Percentiles rank a stretch among this genome's conserved stretches.
Evolutionary conservation across 495 filamentous ascomycete genomes (phyloP).

Genomic region (Pyronema domesticum): DNA sequence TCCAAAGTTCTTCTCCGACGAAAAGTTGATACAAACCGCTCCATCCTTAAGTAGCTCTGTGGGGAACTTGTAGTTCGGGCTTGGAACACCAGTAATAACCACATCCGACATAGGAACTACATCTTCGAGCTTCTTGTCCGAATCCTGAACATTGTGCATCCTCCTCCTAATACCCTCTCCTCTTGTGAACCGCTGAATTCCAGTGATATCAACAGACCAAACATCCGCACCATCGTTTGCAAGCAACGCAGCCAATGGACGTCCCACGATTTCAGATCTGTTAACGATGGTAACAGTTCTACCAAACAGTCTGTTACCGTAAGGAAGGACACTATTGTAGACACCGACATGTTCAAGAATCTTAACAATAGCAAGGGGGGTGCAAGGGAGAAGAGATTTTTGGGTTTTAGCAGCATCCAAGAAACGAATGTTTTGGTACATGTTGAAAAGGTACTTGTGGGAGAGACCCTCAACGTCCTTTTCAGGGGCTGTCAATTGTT

Average conservation of each 20-base stretch:
- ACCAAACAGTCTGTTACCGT: constrained; percentile 82
- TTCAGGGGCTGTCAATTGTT: constrained; percentile 72
- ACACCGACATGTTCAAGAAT: constrained; percentile 86
- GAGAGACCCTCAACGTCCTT: constrained; percentile 95
- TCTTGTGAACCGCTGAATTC: constrained; percentile 80
- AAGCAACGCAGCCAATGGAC: constrained; percentile 81
- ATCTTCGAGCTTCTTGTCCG: constrained; percentile 55
- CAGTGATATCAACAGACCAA: constrained; percentile 82
- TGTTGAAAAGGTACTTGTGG: constrained; percentile 91
- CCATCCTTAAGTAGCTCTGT: constrained; percentile 65
- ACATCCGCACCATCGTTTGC: constrained; percentile 93
- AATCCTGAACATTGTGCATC: constrained; percentile 66
- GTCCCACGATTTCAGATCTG: constrained; percentile 81
- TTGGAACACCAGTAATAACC: constrained; percentile 84
- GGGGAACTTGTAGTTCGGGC: constrained; percentile 71
- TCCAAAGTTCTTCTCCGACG: constrained; percentile 76
- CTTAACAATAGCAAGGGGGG: constrained; percentile 87
- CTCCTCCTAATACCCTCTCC: constrained; percentile 65
- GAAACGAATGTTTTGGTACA: constrained; percentile 96
- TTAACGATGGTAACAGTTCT: constrained; percentile 90
- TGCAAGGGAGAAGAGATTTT: constrained; percentile 90
- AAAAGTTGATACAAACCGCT: constrained; percentile 94
- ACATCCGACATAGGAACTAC: constrained; percentile 79
- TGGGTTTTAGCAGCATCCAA: constrained; percentile 62
- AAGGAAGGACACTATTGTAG: constrained; percentile 90